These are phyloP conservation scores for Protomyces lactucae-debilis DNA, from an alignment of 1,139 yeast species.

Conservation along the genomic window DNA sequence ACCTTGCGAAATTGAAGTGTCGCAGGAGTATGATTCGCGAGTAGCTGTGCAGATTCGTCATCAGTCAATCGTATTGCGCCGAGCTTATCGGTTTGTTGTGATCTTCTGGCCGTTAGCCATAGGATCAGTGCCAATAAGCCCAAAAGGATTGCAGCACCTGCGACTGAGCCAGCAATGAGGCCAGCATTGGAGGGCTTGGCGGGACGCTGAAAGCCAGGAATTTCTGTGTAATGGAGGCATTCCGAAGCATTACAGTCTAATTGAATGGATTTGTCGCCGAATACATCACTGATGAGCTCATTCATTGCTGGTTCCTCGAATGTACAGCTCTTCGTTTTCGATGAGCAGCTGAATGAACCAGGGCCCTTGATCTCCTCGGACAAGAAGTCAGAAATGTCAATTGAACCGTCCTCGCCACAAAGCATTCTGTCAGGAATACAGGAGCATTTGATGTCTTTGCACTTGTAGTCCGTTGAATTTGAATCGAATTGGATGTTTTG, in stretches of 20 bases:
- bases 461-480: constrained; percentile 62
- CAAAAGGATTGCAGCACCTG: constrained; percentile 46
- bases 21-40: constrained; percentile 62
- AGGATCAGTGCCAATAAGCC: constrained; percentile 45
- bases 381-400: constrained; percentile 87
- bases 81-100: constrained; percentile 35
- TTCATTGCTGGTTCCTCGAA: constrained; percentile 97
- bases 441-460: constrained; percentile 70
- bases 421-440: constrained; percentile 90
- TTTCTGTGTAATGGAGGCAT: constrained; percentile 83
- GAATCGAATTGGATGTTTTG: constrained; percentile 5
- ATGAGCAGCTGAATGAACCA: constrained; percentile 81
- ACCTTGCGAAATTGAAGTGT: constrained; percentile 70
- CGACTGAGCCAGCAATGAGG: constrained; percentile 50
- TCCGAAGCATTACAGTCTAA: constrained; percentile 79
- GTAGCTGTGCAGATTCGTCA: constrained; percentile 39
- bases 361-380: constrained; percentile 90
- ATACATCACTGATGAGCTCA: constrained; percentile 77
- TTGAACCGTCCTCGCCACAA: constrained; percentile 90
- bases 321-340: constrained; percentile 55
- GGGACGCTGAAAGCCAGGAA: constrained; percentile 82
- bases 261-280: constrained; percentile 87
- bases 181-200: constrained; percentile 50
- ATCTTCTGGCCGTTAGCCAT: constrained; percentile 36
- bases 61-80: constrained; percentile 40